Base-by-base conservation (phyloP, 1,284 basidiomycete species). In the Fomitopsis pinicola region DNA sequence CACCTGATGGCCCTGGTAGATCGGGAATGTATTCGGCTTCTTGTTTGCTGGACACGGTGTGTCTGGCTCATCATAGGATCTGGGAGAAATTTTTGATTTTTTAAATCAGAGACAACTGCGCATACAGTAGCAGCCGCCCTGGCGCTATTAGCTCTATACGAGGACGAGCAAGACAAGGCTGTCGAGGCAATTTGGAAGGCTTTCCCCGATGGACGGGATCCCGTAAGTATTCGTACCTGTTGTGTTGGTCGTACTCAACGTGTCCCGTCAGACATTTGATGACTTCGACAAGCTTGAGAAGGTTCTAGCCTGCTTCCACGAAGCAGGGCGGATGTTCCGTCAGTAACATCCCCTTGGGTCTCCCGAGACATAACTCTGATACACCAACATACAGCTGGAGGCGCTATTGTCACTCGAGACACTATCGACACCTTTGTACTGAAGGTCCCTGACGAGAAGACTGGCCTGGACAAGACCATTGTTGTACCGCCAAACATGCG, bases 311-410 rank as follows among this genome's bases (percentile, higher is more conserved):
- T 67, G 66, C 48, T 67, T 68, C 58, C 57, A 62, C 33, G 67
- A 68, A 42, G 59, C 67, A 4, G 52, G 64, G 5, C 64, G 67
- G 4, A 46, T 67, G 15, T 68, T 59, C 48, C 67, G 67, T 68
- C 17, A n/a, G 53, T 22, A 44, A 30, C 17, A 33, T 14, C 26
- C 17, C 22, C n/a, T 35, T 28, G 3, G 5, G 15, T 33, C 36
- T 22, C n/a, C 7, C 30, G 15, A 1, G n/a, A 36, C 5, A 0
- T 10, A 8, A 42, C 45, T 57, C 30, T 45, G 14, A 54, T 15
- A 30, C 54, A 4, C 33, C 17, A 59, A 46, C 28, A 60, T 55
- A 33, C 57, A 68, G 66, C 67, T 15, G 58, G 61, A 1, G 67
- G 62, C 1, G 52, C 59, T 26, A 57, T 65, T 28, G 55, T 60